Percentiles rank a stretch among this genome's conserved stretches.
Evolutionary conservation across 768 basidiomycete species (phyloP).

Genomic region (Phylloporus sp.): DNA sequence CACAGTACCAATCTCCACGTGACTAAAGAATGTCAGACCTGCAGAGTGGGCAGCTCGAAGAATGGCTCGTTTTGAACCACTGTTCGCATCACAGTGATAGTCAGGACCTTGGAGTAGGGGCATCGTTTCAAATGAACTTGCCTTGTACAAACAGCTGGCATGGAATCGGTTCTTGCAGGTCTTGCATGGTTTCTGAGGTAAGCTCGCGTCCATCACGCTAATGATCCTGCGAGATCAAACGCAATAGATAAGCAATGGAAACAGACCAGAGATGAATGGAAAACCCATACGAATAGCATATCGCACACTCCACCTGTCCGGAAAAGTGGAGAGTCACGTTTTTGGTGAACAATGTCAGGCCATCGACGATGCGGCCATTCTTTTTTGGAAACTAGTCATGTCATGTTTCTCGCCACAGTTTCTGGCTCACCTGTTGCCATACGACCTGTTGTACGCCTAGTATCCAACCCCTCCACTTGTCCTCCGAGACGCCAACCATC

Average conservation of each 20-base stretch:
- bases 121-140: constrained; percentile 23
- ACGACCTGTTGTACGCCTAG: constrained; percentile 88
- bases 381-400: constrained; percentile 36
- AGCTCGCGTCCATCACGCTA: constrained; percentile 77
- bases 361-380: constrained; percentile 90
- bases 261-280: neutral
- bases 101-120: neutral
- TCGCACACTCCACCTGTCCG: constrained; percentile 93
- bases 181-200: constrained; percentile 88
- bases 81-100: constrained; percentile 27
- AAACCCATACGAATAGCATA: constrained; percentile 81
- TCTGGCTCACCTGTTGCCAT: constrained; percentile 67
- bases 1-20: neutral
- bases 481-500: constrained; percentile 83
- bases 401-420: neutral
- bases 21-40: constrained; percentile 71
- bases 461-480: constrained; percentile 90
- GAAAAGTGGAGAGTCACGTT: constrained; percentile 93
- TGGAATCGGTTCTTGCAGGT: constrained; percentile 96
- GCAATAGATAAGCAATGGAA: neutral
- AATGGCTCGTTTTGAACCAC: constrained; percentile 91
- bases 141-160: constrained; percentile 87
- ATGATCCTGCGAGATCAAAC: constrained; percentile 59
- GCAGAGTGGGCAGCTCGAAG: constrained; percentile 87
- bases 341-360: constrained; percentile 84